These are phyloP conservation scores for Closterium sp. DNA, from an alignment of 139 green algal genomes.

Conservation along the genomic window DNA sequence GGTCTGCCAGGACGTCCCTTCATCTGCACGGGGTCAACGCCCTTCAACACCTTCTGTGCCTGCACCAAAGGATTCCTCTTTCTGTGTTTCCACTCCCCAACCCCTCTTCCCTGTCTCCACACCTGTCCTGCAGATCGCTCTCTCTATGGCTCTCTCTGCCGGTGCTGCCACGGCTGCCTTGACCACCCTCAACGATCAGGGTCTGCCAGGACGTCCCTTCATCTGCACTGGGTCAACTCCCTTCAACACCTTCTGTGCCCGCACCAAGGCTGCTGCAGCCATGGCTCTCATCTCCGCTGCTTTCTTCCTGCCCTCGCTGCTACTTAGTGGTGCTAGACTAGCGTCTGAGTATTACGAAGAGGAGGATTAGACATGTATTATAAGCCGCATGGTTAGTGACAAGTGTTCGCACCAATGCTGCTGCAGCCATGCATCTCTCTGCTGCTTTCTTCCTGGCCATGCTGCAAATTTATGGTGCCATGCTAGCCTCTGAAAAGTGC, in stretches of 20 bases:
- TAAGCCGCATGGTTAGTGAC: too few relatives aligned
- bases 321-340: not conserved
- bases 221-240: conserved; percentile 7
- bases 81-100: not conserved
- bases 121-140: too few relatives aligned
- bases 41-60: conserved; percentile 13
- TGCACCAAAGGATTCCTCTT: not conserved
- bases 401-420: not conserved
- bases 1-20: not conserved
- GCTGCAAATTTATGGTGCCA: not conserved
- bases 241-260: conserved; percentile 16
- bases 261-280: not conserved
- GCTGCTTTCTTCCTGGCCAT: conserved; percentile 8
- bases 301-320: conserved; percentile 25
- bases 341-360: conserved; percentile 9
- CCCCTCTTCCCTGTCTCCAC: not conserved
- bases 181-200: not conserved
- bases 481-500: not conserved
- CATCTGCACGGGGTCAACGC: conserved; percentile 4
- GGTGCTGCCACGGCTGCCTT: conserved; percentile 5
- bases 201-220: not conserved
- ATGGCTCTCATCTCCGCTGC: conserved; percentile 2
- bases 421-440: not conserved
- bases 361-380: not conserved
- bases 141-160: not conserved